Evolutionary conservation across 1,284 basidiomycete species (phyloP).

Genomic region (Sporisorium scitamineum): DNA sequence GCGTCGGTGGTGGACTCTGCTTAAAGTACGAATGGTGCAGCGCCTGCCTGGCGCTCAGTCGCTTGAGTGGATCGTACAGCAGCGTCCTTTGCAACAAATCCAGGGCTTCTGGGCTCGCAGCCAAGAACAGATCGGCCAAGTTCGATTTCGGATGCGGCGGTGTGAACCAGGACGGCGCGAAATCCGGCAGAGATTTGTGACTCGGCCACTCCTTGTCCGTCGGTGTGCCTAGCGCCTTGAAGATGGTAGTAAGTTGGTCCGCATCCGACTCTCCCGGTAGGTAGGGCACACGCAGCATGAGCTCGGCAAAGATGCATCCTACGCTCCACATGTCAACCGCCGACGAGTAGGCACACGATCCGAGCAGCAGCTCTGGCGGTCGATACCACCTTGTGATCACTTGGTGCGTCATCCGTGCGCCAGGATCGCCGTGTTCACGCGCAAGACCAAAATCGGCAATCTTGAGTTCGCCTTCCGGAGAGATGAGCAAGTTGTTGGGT

Average conservation of each 20-base stretch:
- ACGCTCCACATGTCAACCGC: conserved; percentile 94
- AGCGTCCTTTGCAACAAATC: conserved; percentile 85
- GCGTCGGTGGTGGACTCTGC: conserved; percentile 56
- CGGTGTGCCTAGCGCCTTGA: conserved; percentile 92
- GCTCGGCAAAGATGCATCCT: conserved; percentile 93
- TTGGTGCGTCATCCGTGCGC: conserved; percentile 95
- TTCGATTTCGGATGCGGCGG: conserved; percentile 79
- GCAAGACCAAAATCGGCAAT: conserved; percentile 99
- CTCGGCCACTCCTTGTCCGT: conserved; percentile 96
- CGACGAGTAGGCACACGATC: conserved; percentile 85
- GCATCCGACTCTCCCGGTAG: conserved; percentile 93
- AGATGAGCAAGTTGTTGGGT: conserved; percentile 96
- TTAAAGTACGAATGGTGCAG: conserved; percentile 65
- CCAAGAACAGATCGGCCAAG: conserved; percentile 87
- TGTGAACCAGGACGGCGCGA: conserved; percentile 18
- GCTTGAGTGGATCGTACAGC: conserved; percentile 84
- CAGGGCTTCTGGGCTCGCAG: conserved; percentile 86
- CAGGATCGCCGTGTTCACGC: conserved; percentile 91
- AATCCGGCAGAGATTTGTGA: conserved; percentile 74
- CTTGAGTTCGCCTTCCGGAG: conserved; percentile 90
- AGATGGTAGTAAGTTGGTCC: conserved; percentile 94
- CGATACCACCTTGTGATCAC: conserved; percentile 99
- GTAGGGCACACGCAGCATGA: conserved; percentile 94
- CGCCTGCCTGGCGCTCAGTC: conserved; percentile 76
- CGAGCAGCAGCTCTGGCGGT: conserved; percentile 91